A percentile compares a stretch with the other conserved stretches of the same genome.
phyloP scores from a whole-genome alignment of 1,284 basidiomycete species.

The Butyriboletus pseudospeciosus region DNA sequence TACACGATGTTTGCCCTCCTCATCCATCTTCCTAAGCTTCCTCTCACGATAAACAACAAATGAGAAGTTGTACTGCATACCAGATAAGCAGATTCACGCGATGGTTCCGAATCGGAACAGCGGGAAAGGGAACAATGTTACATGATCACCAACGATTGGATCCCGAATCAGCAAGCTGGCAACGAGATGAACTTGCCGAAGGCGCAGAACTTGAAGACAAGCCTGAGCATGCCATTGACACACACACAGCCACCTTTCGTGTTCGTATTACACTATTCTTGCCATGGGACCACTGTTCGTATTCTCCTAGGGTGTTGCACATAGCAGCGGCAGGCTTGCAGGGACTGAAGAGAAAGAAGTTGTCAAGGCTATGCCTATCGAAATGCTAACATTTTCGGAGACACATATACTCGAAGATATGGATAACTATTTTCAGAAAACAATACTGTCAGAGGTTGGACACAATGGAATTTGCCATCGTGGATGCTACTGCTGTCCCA shows the following conservation, averaged over 20 bases:
- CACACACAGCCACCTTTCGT: background rate
- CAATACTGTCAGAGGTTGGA: background rate
- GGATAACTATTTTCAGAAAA: conserved; percentile 19
- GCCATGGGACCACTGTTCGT: background rate
- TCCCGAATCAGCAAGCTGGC: no score
- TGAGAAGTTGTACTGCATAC: no score
- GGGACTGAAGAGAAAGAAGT: background rate
- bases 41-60: no score
- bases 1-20: no score
- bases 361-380: conserved; percentile 2
- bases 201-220: background rate
- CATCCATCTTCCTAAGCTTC: no score
- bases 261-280: background rate
- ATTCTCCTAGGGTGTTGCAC: background rate
- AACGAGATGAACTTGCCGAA: background rate
- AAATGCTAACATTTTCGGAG: conserved; percentile 21
- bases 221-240: no score
- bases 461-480: background rate
- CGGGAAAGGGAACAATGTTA: background rate
- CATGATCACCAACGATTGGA: background rate
- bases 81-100: no score
- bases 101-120: no score
- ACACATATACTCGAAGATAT: conserved; percentile 3
- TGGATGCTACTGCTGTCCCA: background rate
- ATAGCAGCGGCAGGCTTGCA: background rate